Conservation (phyloP, 2,329 filamentous ascomycete species). For the Fusarium piperis region DNA sequence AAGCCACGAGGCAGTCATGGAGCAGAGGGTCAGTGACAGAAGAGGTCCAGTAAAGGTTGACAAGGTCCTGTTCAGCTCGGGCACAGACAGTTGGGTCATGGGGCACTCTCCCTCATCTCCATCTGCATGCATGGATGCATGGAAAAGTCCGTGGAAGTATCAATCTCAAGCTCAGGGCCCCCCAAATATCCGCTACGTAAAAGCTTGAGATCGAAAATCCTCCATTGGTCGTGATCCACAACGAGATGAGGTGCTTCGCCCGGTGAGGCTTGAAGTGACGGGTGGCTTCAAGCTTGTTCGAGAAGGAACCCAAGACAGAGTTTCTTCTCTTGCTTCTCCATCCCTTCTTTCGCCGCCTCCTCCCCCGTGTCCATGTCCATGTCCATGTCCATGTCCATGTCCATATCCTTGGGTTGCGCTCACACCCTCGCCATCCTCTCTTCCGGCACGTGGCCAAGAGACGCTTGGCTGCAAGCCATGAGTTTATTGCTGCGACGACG, state of each 20-base stretch:
- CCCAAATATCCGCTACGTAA: slow-evolving; percentile 28
- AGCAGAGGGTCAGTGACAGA: slow-evolving; percentile 11
- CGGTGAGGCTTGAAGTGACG: slow-evolving; percentile 14
- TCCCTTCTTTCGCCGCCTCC: not conserved
- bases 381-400: not conserved
- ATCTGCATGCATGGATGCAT: not conserved
- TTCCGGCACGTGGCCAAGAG: slow-evolving; percentile 35
- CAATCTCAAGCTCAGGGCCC: not conserved
- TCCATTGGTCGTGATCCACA: not conserved
- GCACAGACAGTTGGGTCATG: slow-evolving; percentile 17
- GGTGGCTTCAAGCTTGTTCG: slow-evolving; percentile 24
- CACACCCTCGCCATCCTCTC: slow-evolving; percentile 21
- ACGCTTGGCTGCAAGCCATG: slow-evolving; percentile 32
- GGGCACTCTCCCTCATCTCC: not conserved
- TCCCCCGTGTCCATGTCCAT: not conserved
- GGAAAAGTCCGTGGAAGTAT: not conserved
- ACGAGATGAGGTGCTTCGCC: not conserved
- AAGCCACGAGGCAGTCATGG: slow-evolving; percentile 33
- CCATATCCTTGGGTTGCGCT: not conserved
- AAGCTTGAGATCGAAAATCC: not conserved
- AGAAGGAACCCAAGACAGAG: slow-evolving; percentile 21
- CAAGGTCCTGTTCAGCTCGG: slow-evolving; percentile 9
- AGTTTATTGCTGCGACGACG: not conserved
- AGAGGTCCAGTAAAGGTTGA: not conserved
- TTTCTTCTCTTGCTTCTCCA: slow-evolving; percentile 1